Percentiles rank a stretch among this genome's conserved stretches.
phyloP scores from a whole-genome alignment of 805 yeast genomes.

The Jamesozyma lodderae region DNA sequence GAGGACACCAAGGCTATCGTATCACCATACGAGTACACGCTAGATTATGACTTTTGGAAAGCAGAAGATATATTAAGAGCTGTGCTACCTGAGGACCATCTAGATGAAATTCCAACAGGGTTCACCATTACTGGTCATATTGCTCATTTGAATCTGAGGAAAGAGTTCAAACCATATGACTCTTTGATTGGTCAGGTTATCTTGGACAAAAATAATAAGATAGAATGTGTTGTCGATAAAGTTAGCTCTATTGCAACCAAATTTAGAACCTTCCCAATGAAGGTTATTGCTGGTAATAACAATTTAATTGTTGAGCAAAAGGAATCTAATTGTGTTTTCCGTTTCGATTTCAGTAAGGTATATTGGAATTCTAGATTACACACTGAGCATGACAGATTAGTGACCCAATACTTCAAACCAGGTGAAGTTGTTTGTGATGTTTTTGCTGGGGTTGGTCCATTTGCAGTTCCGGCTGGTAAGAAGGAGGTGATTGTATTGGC shows the following conservation, averaged over 20 bases:
- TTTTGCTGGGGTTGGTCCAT: conserved; percentile 98
- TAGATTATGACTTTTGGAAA: conserved; percentile 79
- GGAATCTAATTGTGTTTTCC: conserved; percentile 79
- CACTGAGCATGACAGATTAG: conserved; percentile 84
- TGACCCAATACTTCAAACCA: conserved; percentile 43
- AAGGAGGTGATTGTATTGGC: conserved; percentile 74
- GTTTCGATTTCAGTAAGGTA: conserved; percentile 84
- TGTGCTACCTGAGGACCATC: conserved; percentile 57
- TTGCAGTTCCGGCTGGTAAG: conserved; percentile 92
- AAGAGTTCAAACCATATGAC: conserved; percentile 78
- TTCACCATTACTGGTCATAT: conserved; percentile 91
- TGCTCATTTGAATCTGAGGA: conserved; percentile 82
- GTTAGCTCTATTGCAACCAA: conserved; percentile 77
- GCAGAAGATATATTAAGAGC: conserved; percentile 78
- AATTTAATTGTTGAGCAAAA: conserved; percentile 64
- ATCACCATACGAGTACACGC: conserved; percentile 42
- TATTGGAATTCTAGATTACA: conserved; percentile 96
- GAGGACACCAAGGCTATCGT: conserved; percentile 39
- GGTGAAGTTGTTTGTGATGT: conserved; percentile 86
- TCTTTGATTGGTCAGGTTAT: conserved; percentile 79
- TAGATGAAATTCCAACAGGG: conserved; percentile 77
- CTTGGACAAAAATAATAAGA: conserved; percentile 68
- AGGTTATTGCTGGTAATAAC: conserved; percentile 78
- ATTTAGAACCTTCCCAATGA: conserved; percentile 90
- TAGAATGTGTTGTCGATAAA: conserved; percentile 87